Percentiles rank a stretch among this genome's conserved stretches.
These are phyloP conservation scores for Rhytidiadelphus loreus DNA, from an alignment of 225 moss, liverwort and hornwort species.

Conservation along the genomic window DNA sequence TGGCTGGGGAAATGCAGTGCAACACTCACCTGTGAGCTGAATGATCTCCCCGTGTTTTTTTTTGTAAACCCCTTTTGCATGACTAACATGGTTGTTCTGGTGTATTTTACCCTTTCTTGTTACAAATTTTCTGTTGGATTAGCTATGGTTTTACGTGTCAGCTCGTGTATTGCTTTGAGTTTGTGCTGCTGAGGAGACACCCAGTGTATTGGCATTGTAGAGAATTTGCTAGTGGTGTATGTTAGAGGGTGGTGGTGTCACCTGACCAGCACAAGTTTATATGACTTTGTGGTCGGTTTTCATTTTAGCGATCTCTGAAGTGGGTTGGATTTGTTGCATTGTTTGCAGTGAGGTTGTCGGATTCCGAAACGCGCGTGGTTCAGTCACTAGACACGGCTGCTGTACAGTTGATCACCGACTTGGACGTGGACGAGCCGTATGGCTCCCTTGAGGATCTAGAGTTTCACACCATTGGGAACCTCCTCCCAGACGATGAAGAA, in stretches of 20 bases:
- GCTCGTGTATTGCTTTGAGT: neutral
- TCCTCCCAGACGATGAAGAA: conserved; percentile 94
- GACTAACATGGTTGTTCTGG: neutral
- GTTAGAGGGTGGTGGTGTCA: neutral
- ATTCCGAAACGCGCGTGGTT: conserved; percentile 57
- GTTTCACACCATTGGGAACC: conserved; percentile 87
- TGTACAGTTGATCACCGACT: conserved; percentile 70
- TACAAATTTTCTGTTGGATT: neutral
- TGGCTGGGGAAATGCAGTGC: neutral
- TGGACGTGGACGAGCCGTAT: conserved; percentile 85
- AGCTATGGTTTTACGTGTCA: neutral
- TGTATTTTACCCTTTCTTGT: neutral
- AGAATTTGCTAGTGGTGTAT: neutral
- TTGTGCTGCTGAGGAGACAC: neutral
- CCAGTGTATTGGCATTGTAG: neutral
- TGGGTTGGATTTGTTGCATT: neutral
- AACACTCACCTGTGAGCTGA: neutral
- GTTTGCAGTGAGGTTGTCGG: conserved; percentile 71
- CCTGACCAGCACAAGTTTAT: neutral
- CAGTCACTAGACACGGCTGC: conserved; percentile 72
- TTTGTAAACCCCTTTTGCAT: neutral
- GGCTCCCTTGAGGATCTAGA: conserved; percentile 92
- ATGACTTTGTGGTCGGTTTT: neutral
- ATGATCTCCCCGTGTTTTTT: neutral
- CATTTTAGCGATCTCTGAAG: neutral